These are phyloP conservation scores for Macroventuria anomochaeta DNA, from an alignment of 2,329 filamentous ascomycete species.

Conservation along the genomic window DNA sequence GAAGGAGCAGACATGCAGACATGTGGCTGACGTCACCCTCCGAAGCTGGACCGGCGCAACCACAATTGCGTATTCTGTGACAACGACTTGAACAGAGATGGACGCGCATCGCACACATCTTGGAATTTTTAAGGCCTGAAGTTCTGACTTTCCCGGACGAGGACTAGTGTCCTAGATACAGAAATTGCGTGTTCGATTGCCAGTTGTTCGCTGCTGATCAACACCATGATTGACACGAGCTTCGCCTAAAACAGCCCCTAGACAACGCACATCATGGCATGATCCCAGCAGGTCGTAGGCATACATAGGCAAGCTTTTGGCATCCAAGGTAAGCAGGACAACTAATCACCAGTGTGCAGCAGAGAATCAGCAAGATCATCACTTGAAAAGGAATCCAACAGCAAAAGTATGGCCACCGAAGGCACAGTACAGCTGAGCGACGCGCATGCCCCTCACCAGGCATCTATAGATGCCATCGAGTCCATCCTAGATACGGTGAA, in stretches of 20 bases:
- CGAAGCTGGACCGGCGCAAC: neutral
- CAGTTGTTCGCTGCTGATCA: neutral
- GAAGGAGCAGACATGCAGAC: neutral
- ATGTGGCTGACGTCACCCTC: conserved; percentile 7
- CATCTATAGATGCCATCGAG: conserved; percentile 43
- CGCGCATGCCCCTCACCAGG: conserved; percentile 43
- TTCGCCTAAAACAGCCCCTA: conserved; percentile 9
- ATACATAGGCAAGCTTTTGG: neutral
- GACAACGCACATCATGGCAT: conserved; percentile 6
- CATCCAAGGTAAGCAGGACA: neutral
- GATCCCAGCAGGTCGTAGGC: neutral
- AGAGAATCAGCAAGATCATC: neutral
- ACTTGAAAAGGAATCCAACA: neutral
- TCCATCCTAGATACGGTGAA: conserved; percentile 43
- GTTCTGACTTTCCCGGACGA: too few relatives aligned
- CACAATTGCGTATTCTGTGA: neutral
- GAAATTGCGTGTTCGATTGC: neutral
- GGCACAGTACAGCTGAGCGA: conserved; percentile 44
- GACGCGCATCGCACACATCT: too few relatives aligned
- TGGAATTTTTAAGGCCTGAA: too few relatives aligned
- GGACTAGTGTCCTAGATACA: neutral
- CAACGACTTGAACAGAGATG: too few relatives aligned
- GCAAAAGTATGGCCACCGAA: conserved; percentile 44
- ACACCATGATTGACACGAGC: neutral
- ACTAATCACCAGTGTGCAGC: neutral